phyloP scores from a whole-genome alignment of 2,329 filamentous ascomycete species.

The Colletotrichum sp. region DNA sequence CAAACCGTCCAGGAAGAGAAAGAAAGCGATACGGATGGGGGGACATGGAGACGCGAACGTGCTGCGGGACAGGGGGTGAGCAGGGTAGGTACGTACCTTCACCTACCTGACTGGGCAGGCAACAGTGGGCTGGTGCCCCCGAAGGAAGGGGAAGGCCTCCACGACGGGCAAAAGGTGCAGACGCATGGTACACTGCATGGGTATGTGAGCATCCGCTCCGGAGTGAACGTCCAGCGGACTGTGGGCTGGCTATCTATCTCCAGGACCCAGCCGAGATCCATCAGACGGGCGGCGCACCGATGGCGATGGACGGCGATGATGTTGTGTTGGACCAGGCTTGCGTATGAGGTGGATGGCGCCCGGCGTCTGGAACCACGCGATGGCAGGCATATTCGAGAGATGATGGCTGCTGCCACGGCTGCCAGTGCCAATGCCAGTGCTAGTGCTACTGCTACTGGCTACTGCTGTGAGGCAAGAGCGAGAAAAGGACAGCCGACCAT shows the following conservation, averaged over 20 bases:
- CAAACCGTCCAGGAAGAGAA: constrained; percentile 16
- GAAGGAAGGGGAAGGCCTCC: constrained; percentile 2
- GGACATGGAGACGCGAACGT: neutral
- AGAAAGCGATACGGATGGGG: constrained; percentile 16
- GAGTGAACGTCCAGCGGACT: neutral
- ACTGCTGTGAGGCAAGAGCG: neutral
- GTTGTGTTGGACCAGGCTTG: neutral
- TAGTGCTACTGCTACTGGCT: neutral
- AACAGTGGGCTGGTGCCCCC: neutral
- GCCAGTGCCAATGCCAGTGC: neutral
- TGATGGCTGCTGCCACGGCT: neutral
- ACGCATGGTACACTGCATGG: neutral
- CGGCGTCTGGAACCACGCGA: neutral
- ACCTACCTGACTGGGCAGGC: constrained; percentile 14
- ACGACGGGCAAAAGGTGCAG: neutral
- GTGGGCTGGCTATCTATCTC: neutral
- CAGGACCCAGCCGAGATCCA: neutral
- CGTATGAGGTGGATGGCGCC: neutral
- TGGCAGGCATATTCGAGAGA: neutral
- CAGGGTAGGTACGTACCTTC: neutral
- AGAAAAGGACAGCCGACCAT: neutral
- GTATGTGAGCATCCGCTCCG: neutral
- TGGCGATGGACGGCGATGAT: neutral
- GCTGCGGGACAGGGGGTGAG: neutral
- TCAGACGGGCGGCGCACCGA: neutral